Evolutionary conservation across 139 green algal genomes (phyloP).

Genomic region (Diplosphaera chodatii): DNA sequence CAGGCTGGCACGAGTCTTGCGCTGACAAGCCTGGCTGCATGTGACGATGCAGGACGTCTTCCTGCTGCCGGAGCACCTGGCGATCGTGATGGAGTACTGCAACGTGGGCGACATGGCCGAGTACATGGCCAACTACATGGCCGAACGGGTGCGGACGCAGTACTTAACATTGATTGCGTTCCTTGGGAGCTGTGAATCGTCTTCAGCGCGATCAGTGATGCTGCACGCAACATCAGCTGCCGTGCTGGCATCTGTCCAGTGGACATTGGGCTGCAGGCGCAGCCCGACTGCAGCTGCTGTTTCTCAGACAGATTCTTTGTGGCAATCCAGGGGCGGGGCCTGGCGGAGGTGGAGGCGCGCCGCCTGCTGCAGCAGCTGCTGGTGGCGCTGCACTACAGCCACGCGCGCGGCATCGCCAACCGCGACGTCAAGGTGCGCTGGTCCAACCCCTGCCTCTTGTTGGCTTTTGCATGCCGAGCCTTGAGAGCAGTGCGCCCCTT

Average conservation of each 20-base stretch:
- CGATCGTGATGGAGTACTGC: not conserved
- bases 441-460: too few species aligned
- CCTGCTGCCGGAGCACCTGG: not conserved
- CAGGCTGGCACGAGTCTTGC: too few species aligned
- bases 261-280: too few species aligned
- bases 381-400: not conserved
- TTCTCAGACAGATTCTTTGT: too few species aligned
- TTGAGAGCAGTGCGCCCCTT: too few species aligned
- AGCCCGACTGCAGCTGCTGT: too few species aligned
- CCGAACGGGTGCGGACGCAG: not conserved
- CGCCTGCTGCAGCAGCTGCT: not conserved
- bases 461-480: too few species aligned
- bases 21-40: too few species aligned
- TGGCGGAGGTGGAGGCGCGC: not conserved
- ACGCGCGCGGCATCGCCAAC: not conserved
- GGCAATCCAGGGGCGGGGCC: not conserved
- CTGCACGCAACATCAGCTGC: too few species aligned
- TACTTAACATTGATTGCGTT: not conserved
- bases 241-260: too few species aligned
- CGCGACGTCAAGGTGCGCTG: not conserved
- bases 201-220: too few species aligned
- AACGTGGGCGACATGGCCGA: not conserved
- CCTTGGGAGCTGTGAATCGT: too few species aligned
- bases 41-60: not conserved
- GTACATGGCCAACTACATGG: slow-evolving; percentile 4